Evolutionary conservation across 2,329 filamentous ascomycete species (phyloP), one percentile per base, ranked within the genome.

Genomic region (Colletotrichum australisinense): DNA sequence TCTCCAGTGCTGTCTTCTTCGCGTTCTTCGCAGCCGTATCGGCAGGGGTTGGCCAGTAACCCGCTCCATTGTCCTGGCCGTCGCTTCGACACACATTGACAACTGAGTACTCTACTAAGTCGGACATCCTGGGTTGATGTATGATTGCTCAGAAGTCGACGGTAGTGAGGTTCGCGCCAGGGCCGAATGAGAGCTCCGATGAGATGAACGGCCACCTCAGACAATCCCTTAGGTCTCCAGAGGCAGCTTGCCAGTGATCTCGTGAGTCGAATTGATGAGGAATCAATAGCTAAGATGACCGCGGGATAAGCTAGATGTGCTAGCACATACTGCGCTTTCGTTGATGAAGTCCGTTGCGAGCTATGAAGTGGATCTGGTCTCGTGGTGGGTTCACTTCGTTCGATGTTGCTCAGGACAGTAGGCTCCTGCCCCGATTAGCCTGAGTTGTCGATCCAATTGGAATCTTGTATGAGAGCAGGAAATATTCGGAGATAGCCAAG

Each of bases 71-170:
- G 63, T 86, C 85, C 56, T 80, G 80, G 22, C 86, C 86, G 79
- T 88, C 86, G 75, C 84, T 87, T 63, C 86, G 83, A 6, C 81
- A 81, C 53, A 88, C 80, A 63, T 81, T 79, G 26, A 87, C 78
- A 22, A 72, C 26, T 4, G 58, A 49, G 55, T 67, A 74, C 19
- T 74, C 72, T 32, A 62, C 55, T 22, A 71, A 38, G 7, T 74
- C 72, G 3, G 72, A 46, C 69, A 72, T 70, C 11, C n/a, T 66
- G 67, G 35, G 30, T 24, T 22, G 14, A 32, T 30, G 9, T 35
- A 24, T 12, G 32, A 22, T n/a, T 32, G 42, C 24, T 53, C 24
- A 24, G 46, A 42, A 12, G 56, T 16, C 49, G 56, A 62, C 11
- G 26, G 7, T 9, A 35, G 19, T 49, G 52, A 57, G 32, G 19